phyloP scores from a whole-genome alignment of 2,329 filamentous ascomycete genomes.

The Talaromyces sp. region DNA sequence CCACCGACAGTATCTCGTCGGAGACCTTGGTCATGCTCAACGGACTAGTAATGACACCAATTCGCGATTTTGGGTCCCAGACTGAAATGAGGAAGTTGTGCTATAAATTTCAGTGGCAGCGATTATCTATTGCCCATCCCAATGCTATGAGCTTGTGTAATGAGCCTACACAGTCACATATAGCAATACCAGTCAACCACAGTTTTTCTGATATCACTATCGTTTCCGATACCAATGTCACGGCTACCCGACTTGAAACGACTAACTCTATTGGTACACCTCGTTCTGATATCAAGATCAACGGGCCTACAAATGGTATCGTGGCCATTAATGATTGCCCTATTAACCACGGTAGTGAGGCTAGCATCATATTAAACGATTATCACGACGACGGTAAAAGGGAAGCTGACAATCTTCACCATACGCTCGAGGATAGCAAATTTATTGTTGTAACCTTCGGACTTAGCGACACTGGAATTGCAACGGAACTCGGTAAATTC shows the following conservation, averaged over 20 bases:
- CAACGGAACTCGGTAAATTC: not conserved
- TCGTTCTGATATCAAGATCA: not conserved
- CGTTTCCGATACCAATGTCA: not conserved
- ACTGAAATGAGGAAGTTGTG: conserved; percentile 16
- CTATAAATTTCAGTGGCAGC: conserved; percentile 21
- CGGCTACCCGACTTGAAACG: not conserved
- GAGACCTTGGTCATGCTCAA: conserved; percentile 20
- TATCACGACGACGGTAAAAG: not conserved
- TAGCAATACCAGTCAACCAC: not conserved
- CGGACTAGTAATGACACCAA: conserved; percentile 22
- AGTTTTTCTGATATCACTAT: not conserved
- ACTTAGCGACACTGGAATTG: not conserved
- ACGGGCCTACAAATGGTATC: not conserved
- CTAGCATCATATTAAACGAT: not conserved
- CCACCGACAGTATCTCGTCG: conserved; percentile 13
- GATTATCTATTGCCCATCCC: conserved; percentile 8
- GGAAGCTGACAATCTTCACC: not conserved
- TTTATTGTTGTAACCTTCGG: not conserved
- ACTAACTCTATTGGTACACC: not conserved
- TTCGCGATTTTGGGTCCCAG: conserved; percentile 15
- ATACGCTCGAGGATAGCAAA: not conserved
- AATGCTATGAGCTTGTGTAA: not conserved
- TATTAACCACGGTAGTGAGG: not conserved
- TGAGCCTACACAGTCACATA: not conserved
- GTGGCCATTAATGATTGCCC: not conserved